Percentiles rank a stretch among this genome's conserved stretches.
Conservation (phyloP, 2,329 filamentous ascomycete species). For the Macrophomina pseudophaseolina region DNA sequence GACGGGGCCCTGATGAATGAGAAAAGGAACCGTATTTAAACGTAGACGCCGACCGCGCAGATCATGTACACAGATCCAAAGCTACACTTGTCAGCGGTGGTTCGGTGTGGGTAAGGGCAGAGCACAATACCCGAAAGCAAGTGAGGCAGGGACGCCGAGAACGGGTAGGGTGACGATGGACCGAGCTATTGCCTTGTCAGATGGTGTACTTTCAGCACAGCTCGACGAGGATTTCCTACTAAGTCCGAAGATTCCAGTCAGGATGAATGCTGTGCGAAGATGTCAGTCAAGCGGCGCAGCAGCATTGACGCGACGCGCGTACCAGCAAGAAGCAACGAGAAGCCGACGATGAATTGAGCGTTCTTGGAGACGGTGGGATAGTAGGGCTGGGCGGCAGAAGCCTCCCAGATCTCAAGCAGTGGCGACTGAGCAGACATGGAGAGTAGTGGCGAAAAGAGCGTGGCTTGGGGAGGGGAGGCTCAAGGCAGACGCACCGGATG, state of each 20-base stretch:
- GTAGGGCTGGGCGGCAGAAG: slow-evolving; percentile 86
- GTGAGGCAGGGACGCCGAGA: slow-evolving; percentile 83
- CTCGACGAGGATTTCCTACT: slow-evolving; percentile 60
- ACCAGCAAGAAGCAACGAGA: slow-evolving; percentile 73
- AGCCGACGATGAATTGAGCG: slow-evolving; percentile 82
- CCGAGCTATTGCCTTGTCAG: slow-evolving; percentile 65
- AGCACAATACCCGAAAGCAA: slow-evolving; percentile 76
- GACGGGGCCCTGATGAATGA: slow-evolving; percentile 35
- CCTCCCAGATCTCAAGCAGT: slow-evolving; percentile 85
- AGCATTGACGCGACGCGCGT: slow-evolving; percentile 31
- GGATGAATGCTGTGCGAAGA: slow-evolving; percentile 59
- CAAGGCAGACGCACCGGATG: slow-evolving; percentile 9
- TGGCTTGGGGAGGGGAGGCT: slow-evolving; percentile 5
- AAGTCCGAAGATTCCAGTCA: slow-evolving; percentile 81
- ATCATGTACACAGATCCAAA: slow-evolving; percentile 98
- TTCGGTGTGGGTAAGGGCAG: slow-evolving; percentile 7
- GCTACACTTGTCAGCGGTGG: slow-evolving; percentile 54
- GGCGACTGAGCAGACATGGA: slow-evolving; percentile 50
- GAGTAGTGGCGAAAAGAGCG: slow-evolving; percentile 1
- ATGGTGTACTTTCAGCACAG: neutral
- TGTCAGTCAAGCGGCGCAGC: slow-evolving; percentile 34
- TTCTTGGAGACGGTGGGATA: slow-evolving; percentile 79
- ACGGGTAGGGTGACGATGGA: slow-evolving; percentile 76
- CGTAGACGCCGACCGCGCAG: slow-evolving; percentile 97
- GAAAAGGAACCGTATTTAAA: slow-evolving; percentile 60